Percentiles rank a stretch among this genome's conserved stretches.
These are phyloP conservation scores for Pyrenopolyporus hunteri DNA, from an alignment of 495 filamentous ascomycete species.

Conservation along the genomic window DNA sequence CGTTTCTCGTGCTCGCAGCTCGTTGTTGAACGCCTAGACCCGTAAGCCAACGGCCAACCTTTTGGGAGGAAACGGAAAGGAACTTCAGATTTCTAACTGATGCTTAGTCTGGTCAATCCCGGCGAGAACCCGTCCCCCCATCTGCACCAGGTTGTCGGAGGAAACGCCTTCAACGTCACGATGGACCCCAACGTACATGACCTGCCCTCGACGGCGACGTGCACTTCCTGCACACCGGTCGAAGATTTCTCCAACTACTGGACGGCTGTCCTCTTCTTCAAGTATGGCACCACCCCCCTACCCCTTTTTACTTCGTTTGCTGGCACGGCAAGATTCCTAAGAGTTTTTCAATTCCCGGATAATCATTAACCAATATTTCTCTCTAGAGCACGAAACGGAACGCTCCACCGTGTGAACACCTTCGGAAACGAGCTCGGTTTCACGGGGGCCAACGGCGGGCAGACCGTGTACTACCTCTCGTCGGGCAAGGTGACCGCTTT, in stretches of 20 bases:
- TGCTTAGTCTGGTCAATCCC: slow-evolving; percentile 42
- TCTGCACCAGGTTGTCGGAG: slow-evolving; percentile 46
- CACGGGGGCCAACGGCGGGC: slow-evolving; percentile 46
- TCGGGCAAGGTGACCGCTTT: slow-evolving; percentile 50
- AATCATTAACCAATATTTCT: slow-evolving; percentile 31
- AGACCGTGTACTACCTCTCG: slow-evolving; percentile 53
- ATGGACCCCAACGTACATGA: slow-evolving; percentile 44
- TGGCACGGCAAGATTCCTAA: too few species aligned
- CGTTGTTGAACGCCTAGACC: slow-evolving; percentile 54
- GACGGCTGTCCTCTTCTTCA: slow-evolving; percentile 51
- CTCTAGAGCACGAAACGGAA: slow-evolving; percentile 47
- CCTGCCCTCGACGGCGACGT: slow-evolving; percentile 42
- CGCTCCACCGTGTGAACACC: slow-evolving; percentile 49
- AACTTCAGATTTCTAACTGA: slow-evolving; percentile 15
- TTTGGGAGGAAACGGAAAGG: neutral
- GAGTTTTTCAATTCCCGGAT: neutral
- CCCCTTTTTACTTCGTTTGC: neutral
- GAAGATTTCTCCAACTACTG: slow-evolving; percentile 52
- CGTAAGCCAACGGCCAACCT: slow-evolving; percentile 30
- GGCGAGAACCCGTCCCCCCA: slow-evolving; percentile 41
- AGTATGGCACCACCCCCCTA: slow-evolving; percentile 24
- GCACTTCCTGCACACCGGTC: slow-evolving; percentile 43
- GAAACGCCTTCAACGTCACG: slow-evolving; percentile 45
- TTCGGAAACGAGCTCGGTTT: slow-evolving; percentile 51
- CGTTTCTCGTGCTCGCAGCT: slow-evolving; percentile 54